Evolutionary conservation across 441 rosid genomes (phyloP).

Genomic region (Dalechampia spathulata): DNA sequence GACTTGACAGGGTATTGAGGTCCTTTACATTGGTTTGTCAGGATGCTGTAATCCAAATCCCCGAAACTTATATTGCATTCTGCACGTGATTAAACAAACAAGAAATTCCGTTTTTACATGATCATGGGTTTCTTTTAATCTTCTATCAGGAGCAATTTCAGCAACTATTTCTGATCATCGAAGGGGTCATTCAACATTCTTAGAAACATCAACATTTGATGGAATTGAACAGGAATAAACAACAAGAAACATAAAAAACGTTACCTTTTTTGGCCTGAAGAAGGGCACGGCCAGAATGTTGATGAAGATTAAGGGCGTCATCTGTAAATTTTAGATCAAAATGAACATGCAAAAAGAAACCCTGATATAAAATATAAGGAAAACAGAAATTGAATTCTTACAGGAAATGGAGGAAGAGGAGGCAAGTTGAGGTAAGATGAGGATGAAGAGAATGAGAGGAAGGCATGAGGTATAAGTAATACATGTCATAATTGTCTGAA

Average conservation of each 20-base stretch:
- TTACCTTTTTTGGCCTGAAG: slow-evolving; percentile 46
- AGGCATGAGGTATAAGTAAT: slow-evolving; percentile 7
- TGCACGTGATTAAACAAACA: slow-evolving; percentile 6
- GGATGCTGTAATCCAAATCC: slow-evolving; percentile 38
- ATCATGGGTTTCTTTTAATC: too few species aligned
- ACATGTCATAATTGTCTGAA: slow-evolving; percentile 16
- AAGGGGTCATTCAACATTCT: too few species aligned
- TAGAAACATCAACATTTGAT: too few species aligned
- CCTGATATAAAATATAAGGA: neutral
- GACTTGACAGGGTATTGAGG: slow-evolving; percentile 40
- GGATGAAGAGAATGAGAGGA: slow-evolving; percentile 18
- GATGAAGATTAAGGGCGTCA: slow-evolving; percentile 27
- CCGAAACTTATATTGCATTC: slow-evolving; percentile 55
- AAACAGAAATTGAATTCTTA: slow-evolving; percentile 19
- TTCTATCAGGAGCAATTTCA: too few species aligned
- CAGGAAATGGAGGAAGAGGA: slow-evolving; percentile 39
- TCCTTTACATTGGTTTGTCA: slow-evolving; percentile 57
- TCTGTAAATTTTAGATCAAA: slow-evolving; percentile 29
- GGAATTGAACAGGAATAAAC: neutral
- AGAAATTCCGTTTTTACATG: too few species aligned
- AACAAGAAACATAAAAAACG: neutral
- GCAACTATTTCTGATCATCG: too few species aligned
- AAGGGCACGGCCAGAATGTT: slow-evolving; percentile 42
- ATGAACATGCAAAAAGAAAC: neutral
- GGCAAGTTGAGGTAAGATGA: slow-evolving; percentile 27